Conservation (phyloP, 257 asterid species). For the Solanum piurae region DNA sequence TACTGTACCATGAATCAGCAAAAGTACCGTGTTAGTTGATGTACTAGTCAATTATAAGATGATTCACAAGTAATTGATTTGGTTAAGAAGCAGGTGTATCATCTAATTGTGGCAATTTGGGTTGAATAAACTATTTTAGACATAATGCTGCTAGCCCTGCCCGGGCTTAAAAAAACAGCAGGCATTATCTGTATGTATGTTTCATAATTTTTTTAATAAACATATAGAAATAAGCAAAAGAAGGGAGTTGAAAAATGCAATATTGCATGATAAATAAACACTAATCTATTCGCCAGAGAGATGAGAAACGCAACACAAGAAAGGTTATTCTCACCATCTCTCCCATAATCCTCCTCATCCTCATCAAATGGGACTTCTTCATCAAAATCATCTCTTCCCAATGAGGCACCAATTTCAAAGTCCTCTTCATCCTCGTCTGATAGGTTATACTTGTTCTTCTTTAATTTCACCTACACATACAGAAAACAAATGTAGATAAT, state of each 20-base stretch:
- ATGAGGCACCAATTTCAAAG: slow-evolving; percentile 30
- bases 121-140: background rate
- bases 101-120: background rate
- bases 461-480: slow-evolving; percentile 44
- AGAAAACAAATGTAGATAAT: background rate
- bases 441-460: slow-evolving; percentile 62
- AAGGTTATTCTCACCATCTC: slow-evolving; percentile 35
- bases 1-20: background rate
- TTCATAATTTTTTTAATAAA: background rate
- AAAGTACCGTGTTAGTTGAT: background rate
- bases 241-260: background rate
- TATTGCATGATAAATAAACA: background rate
- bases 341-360: slow-evolving; percentile 35
- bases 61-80: background rate
- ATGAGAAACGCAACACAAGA: background rate
- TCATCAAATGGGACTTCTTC: slow-evolving; percentile 59
- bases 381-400: slow-evolving; percentile 74
- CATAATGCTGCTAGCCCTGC: background rate
- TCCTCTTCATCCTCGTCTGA: slow-evolving; percentile 95
- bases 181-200: background rate
- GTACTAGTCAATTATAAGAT: background rate
- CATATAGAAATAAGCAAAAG: background rate
- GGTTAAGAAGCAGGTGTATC: background rate
- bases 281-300: background rate
- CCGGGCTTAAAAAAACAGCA: background rate